These are phyloP conservation scores for Tolypocladium amazonense DNA, from an alignment of 2,329 filamentous ascomycete species.

Conservation along the genomic window DNA sequence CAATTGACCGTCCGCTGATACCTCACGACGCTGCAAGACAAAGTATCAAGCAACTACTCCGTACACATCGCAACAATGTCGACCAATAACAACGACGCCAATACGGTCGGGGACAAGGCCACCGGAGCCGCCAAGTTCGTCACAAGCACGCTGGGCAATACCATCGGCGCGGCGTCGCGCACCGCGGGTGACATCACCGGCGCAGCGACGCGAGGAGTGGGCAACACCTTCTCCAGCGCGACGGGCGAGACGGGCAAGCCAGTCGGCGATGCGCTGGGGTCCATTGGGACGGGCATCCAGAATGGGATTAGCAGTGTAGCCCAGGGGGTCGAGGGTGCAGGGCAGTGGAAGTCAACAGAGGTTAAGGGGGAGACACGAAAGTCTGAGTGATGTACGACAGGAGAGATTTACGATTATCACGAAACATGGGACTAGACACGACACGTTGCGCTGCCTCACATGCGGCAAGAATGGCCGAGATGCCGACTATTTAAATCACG, in stretches of 20 bases:
- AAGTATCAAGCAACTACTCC: background rate
- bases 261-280: slow-evolving; percentile 43
- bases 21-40: background rate
- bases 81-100: slow-evolving; percentile 1
- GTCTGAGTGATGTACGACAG: background rate
- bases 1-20: background rate
- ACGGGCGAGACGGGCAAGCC: slow-evolving; percentile 44
- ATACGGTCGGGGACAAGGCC: slow-evolving; percentile 16
- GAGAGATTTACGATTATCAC: background rate
- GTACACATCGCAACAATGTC: slow-evolving; percentile 1
- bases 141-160: slow-evolving; percentile 29
- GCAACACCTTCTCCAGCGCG: slow-evolving; percentile 41
- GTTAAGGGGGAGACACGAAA: background rate
- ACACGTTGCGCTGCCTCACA: background rate
- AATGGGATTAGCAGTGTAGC: slow-evolving; percentile 36
- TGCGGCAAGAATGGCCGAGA: background rate
- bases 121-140: slow-evolving; percentile 26
- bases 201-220: slow-evolving; percentile 44
- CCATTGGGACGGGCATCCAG: slow-evolving; percentile 42
- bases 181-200: slow-evolving; percentile 32
- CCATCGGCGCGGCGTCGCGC: slow-evolving; percentile 26
- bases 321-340: slow-evolving; percentile 46
- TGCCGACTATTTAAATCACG: background rate
- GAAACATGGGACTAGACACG: background rate
- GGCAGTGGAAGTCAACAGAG: slow-evolving; percentile 36